Evolutionary conservation across 2,329 filamentous ascomycete genomes (phyloP).

Genomic region (Zarea fungicola): DNA sequence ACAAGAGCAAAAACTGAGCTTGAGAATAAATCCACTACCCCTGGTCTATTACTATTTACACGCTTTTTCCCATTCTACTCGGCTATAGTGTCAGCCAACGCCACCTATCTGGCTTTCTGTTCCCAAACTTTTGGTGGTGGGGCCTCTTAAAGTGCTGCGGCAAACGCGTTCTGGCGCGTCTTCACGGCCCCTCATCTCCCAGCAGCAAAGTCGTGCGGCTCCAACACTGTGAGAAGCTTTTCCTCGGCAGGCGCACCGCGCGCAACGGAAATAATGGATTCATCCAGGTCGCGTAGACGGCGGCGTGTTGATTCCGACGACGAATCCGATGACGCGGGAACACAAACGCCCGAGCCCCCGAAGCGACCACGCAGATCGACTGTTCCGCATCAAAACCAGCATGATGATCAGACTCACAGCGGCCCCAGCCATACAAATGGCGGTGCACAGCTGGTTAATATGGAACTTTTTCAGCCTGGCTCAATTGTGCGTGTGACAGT

Average conservation of each 20-base stretch:
- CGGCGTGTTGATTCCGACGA: conserved; percentile 38
- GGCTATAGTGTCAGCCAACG: too few relatives aligned
- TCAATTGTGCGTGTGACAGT: conserved; percentile 85
- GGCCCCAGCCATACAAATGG: conserved; percentile 15
- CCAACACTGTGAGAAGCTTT: neutral
- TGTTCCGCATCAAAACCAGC: neutral
- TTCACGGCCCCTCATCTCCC: neutral
- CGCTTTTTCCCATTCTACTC: too few relatives aligned
- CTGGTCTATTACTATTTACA: too few relatives aligned
- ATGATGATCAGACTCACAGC: neutral
- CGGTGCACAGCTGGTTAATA: conserved; percentile 14
- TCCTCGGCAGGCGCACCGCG: neutral
- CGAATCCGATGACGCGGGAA: conserved; percentile 28
- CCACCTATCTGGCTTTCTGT: too few relatives aligned
- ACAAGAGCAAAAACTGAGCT: too few relatives aligned
- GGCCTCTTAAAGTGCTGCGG: neutral
- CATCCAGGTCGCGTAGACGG: conserved; percentile 33
- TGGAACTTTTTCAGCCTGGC: conserved; percentile 58
- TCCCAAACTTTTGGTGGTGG: neutral
- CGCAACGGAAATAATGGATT: conserved; percentile 22
- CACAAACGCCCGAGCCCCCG: conserved; percentile 23
- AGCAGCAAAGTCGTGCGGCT: too few relatives aligned
- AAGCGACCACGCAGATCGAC: conserved; percentile 33
- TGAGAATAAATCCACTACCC: too few relatives aligned
- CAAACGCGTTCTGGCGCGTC: conserved; percentile 9